These are phyloP conservation scores for Agaricales sp. DNA, from an alignment of 1,284 basidiomycete genomes.

Conservation along the genomic window DNA sequence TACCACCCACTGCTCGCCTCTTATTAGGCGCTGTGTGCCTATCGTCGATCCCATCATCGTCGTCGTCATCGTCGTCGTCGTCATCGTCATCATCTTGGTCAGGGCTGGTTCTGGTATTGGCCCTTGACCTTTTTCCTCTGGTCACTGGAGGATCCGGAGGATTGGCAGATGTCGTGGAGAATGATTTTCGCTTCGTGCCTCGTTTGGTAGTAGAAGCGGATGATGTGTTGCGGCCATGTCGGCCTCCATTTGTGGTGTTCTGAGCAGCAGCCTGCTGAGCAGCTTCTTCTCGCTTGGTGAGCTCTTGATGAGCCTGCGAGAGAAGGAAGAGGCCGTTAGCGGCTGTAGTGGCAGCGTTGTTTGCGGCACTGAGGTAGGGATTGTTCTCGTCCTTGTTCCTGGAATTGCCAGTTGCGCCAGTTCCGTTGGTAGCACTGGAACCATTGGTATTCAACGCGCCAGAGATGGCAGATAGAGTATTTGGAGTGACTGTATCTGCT, in stretches of 20 bases:
- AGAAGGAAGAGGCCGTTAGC: slow-evolving; percentile 91
- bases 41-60: slow-evolving; percentile 28
- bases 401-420: slow-evolving; percentile 22
- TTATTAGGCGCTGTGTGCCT: slow-evolving; percentile 11
- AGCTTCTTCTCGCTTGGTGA: slow-evolving; percentile 87
- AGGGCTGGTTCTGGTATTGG: slow-evolving; percentile 17
- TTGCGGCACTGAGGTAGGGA: slow-evolving; percentile 33
- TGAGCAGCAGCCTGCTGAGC: slow-evolving; percentile 32
- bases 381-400: slow-evolving; percentile 15
- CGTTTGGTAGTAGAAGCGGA: slow-evolving; percentile 31
- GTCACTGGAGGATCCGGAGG: slow-evolving; percentile 15
- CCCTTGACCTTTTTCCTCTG: slow-evolving; percentile 37
- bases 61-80: slow-evolving; percentile 39
- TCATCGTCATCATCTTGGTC: slow-evolving; percentile 26
- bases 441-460: slow-evolving; percentile 45
- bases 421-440: slow-evolving; percentile 20
- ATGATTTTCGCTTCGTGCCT: slow-evolving; percentile 58
- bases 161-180: slow-evolving; percentile 29
- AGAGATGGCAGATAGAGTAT: slow-evolving; percentile 77
- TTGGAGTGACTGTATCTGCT: slow-evolving; percentile 64
- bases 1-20: slow-evolving; percentile 6
- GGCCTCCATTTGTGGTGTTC: slow-evolving; percentile 18
- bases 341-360: slow-evolving; percentile 45
- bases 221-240: slow-evolving; percentile 15
- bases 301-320: slow-evolving; percentile 89